Conservation (phyloP, 2,329 filamentous ascomycete genomes). For the Sphaerulina vaccinii region DNA sequence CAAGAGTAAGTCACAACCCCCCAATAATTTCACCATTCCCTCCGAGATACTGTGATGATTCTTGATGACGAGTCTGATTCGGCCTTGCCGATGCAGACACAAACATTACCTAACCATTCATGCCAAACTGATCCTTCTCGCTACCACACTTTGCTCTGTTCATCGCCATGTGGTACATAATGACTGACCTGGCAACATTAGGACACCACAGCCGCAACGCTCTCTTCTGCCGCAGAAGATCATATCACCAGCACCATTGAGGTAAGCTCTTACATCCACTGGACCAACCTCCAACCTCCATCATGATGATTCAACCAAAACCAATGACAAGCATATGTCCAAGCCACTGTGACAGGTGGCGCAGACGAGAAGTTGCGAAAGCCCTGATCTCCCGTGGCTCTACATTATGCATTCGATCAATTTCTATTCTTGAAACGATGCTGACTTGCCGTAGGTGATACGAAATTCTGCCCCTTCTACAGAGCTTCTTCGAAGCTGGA, state of each 20-base stretch:
- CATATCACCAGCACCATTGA: too few species aligned
- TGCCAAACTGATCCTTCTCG: constrained; percentile 27
- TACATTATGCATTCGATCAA: background rate
- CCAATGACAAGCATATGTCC: constrained; percentile 45
- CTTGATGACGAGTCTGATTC: constrained; percentile 44
- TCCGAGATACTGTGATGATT: constrained; percentile 35
- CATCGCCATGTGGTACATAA: background rate
- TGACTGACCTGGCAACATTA: background rate
- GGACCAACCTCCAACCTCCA: background rate
- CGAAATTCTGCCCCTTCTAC: too few species aligned
- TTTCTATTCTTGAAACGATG: background rate
- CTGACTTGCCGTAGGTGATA: background rate
- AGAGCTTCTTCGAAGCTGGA: background rate
- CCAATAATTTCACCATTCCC: background rate
- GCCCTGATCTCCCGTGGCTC: constrained; percentile 25
- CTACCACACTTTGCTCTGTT: background rate
- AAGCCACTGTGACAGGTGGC: constrained; percentile 40
- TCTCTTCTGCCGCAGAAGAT: too few species aligned
- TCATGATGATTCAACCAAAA: constrained; percentile 37
- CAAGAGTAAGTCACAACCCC: background rate
- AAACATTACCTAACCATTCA: constrained; percentile 41
- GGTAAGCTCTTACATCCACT: constrained; percentile 6
- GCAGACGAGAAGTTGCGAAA: constrained; percentile 36
- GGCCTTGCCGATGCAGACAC: constrained; percentile 41
- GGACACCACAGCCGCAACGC: too few species aligned